Conservation (phyloP, 1,284 basidiomycete genomes). For the Ceratobasidium sp. region DNA sequence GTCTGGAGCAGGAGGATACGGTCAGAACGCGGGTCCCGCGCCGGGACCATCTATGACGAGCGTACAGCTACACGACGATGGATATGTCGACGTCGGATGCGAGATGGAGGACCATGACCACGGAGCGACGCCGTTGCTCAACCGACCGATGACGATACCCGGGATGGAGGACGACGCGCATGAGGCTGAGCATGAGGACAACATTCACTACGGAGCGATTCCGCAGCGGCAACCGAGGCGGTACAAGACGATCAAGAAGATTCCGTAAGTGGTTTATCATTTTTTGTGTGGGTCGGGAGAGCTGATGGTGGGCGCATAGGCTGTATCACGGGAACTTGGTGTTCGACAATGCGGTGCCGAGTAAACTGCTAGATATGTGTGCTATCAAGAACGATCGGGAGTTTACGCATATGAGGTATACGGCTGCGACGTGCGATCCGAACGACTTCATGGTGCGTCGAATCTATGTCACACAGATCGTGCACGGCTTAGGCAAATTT, state of each 20-base stretch:
- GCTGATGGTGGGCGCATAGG: conserved; percentile 56
- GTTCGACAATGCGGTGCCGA: conserved; percentile 86
- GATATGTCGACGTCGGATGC: conserved; percentile 32
- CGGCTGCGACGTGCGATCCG: conserved; percentile 92
- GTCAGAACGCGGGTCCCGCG: not conserved
- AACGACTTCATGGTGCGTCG: conserved; percentile 97
- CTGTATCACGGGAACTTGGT: conserved; percentile 94
- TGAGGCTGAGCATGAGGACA: conserved; percentile 53
- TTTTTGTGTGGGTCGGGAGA: not conserved
- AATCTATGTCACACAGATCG: too few relatives aligned
- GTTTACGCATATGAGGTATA: conserved; percentile 90
- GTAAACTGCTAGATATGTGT: conserved; percentile 86
- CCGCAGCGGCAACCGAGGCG: conserved; percentile 87
- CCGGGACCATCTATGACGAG: conserved; percentile 19
- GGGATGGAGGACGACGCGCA: conserved; percentile 5
- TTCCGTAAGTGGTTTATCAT: conserved; percentile 76
- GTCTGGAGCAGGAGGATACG: not conserved
- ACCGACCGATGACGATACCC: conserved; percentile 13
- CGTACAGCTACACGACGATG: conserved; percentile 35
- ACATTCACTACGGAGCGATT: conserved; percentile 79
- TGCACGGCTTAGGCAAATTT: too few relatives aligned
- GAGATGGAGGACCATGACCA: conserved; percentile 35
- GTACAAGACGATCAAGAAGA: conserved; percentile 91
- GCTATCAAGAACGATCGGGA: conserved; percentile 82
- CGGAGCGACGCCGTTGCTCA: conserved; percentile 29